These are phyloP conservation scores for Exophiala xenobiotica DNA, from an alignment of 2,329 filamentous ascomycete species.

Conservation along the genomic window DNA sequence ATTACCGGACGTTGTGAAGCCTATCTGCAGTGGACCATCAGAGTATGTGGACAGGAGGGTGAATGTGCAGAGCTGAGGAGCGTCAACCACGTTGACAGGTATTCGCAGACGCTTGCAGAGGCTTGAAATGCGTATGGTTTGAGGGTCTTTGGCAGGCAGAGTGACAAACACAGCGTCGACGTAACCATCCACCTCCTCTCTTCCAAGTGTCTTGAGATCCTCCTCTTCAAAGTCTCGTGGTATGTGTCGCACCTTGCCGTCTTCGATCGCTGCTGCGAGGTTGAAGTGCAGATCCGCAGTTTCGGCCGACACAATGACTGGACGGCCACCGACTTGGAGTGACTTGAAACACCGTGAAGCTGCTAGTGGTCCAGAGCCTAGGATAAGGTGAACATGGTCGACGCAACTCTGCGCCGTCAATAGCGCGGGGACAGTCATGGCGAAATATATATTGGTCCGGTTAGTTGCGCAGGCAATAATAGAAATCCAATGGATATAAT, in stretches of 20 bases:
- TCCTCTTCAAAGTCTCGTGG: slow-evolving; percentile 61
- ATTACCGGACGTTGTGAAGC: slow-evolving; percentile 90
- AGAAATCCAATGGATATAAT: not conserved
- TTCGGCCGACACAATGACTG: slow-evolving; percentile 73
- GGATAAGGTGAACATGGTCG: slow-evolving; percentile 66
- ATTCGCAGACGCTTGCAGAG: slow-evolving; percentile 79
- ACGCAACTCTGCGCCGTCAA: slow-evolving; percentile 43
- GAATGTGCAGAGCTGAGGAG: slow-evolving; percentile 83
- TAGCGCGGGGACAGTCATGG: slow-evolving; percentile 31
- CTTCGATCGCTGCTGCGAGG: slow-evolving; percentile 46
- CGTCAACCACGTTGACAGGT: slow-evolving; percentile 88
- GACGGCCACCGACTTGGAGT: slow-evolving; percentile 75
- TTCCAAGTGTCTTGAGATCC: slow-evolving; percentile 74
- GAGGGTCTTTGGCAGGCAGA: slow-evolving; percentile 48
- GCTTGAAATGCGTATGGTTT: slow-evolving; percentile 64
- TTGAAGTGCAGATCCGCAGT: slow-evolving; percentile 60
- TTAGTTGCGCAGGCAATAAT: too few relatives aligned
- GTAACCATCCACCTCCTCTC: slow-evolving; percentile 70
- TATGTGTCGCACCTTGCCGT: slow-evolving; percentile 44
- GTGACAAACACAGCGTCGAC: slow-evolving; percentile 95
- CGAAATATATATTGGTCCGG: too few relatives aligned
- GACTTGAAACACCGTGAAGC: slow-evolving; percentile 77
- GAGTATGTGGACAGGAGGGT: slow-evolving; percentile 83
- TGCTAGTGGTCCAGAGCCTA: slow-evolving; percentile 86
- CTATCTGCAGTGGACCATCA: slow-evolving; percentile 89